phyloP scores from a whole-genome alignment of 2,329 filamentous ascomycete species.

The Penicillium glabrum region DNA sequence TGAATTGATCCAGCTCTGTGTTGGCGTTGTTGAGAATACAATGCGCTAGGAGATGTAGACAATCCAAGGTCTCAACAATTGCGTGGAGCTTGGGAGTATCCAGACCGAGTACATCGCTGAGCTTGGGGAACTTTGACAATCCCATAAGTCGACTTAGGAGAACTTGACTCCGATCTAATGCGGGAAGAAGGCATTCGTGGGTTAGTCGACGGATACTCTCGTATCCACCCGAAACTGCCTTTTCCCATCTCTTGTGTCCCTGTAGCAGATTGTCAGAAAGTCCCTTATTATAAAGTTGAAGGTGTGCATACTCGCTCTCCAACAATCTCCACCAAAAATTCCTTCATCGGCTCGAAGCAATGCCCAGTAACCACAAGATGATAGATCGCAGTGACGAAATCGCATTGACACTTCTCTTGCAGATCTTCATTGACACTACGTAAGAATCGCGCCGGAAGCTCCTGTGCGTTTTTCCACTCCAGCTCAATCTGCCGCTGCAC shows the following conservation, averaged over 20 bases:
- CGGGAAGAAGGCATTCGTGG: constrained; percentile 86
- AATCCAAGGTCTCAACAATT: constrained; percentile 68
- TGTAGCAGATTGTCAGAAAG: constrained; percentile 33
- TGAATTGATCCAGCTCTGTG: constrained; percentile 76
- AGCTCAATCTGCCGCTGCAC: constrained; percentile 74
- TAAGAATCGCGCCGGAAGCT: constrained; percentile 76
- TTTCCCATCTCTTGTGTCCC: constrained; percentile 95
- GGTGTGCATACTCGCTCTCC: constrained; percentile 65
- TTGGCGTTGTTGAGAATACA: constrained; percentile 69
- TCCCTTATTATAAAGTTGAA: background rate
- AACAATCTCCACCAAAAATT: constrained; percentile 86
- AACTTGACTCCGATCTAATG: constrained; percentile 77
- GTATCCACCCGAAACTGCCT: constrained; percentile 75
- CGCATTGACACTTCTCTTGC: constrained; percentile 61
- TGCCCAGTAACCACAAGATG: constrained; percentile 83
- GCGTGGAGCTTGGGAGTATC: constrained; percentile 61
- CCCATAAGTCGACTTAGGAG: constrained; percentile 81
- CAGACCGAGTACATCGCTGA: constrained; percentile 66
- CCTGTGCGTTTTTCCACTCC: constrained; percentile 80
- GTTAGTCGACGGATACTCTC: constrained; percentile 73
- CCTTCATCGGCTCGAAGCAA: constrained; percentile 70
- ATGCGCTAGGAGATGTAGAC: constrained; percentile 72
- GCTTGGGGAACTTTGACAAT: constrained; percentile 75
- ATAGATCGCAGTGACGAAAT: constrained; percentile 74
- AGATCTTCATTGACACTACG: constrained; percentile 75